Evolutionary conservation across 805 yeast genomes (phyloP), one percentile per base, ranked within the genome.

Genomic region (Cyberlindnera americana): DNA sequence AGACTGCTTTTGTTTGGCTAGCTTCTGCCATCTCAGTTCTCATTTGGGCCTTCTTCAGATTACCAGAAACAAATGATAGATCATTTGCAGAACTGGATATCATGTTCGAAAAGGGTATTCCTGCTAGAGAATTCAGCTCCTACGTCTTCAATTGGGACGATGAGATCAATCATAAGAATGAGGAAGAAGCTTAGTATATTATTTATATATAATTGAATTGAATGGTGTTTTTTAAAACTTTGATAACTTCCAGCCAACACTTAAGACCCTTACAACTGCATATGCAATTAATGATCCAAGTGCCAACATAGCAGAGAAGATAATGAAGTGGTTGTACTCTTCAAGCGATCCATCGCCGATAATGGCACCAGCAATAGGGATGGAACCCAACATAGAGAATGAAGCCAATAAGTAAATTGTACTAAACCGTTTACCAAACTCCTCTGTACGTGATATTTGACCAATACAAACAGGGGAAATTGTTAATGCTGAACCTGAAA

Each of bases 21-120:
- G 50, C 44, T 17, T 40, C 50, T 16, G 49, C 51, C 10, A 7
- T 31, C 7, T 33, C 31, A 27, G 48, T 42, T 12, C 17, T 67
- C 6, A 45, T 61, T 29, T 75, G 77, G 76, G 60, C 66, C 24
- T 69, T 61, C 57, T 70, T 74, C 56, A 69, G 73, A 36, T 62
- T 78, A 36, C 85, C 86, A 9, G 86, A 80, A 56, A 73, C 83
- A 19, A 65, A 66, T 47, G 71, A 69, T 35, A 67, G 80, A 56
- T 75, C 83, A 0, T 77, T 65, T 53, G 80, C 77, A 35, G 84
- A 80, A 52, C 62, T 80, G 53, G 84, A 78, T 58, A 60, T 64
- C 38, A 60, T 79, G 62, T 80, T 78, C 59, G 64, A 56, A 26
- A 55, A 50, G 40, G 40, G 51, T 8, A 50, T 71, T 43, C 70